phyloP scores from a whole-genome alignment of 225 moss, liverwort and hornwort species.

The Physcomitrium patens region DNA sequence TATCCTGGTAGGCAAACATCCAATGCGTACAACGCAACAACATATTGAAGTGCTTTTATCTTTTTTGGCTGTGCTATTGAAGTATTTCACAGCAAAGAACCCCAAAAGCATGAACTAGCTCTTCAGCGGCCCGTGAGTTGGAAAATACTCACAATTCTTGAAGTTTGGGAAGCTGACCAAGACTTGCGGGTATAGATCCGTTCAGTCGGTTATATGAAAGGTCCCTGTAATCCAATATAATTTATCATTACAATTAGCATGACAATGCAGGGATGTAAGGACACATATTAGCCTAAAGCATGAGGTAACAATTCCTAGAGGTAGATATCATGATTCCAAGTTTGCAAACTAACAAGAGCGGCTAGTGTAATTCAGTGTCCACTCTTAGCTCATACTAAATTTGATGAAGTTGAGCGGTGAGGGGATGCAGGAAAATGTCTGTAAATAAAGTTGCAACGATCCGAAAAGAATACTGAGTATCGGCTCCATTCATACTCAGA shows the following conservation, averaged over 20 bases:
- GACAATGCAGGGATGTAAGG: background rate
- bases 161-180: constrained; percentile 65
- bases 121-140: background rate
- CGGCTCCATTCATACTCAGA: too few species aligned
- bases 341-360: background rate
- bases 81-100: too few species aligned
- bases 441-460: too few species aligned
- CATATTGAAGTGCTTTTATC: too few species aligned
- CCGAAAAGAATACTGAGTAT: too few species aligned
- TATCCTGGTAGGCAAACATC: background rate
- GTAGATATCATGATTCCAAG: background rate
- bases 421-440: too few species aligned
- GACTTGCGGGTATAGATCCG: constrained; percentile 74
- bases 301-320: background rate
- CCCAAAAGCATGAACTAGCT: background rate
- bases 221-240: constrained; percentile 45
- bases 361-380: too few species aligned
- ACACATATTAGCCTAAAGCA: background rate
- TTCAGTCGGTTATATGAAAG: constrained; percentile 72
- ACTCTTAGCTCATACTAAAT: too few species aligned
- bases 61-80: too few species aligned
- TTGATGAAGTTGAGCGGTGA: too few species aligned
- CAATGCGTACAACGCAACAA: background rate
- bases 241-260: background rate
- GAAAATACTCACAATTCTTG: constrained; percentile 65